Percentiles rank a stretch among this genome's conserved stretches.
Conservation (phyloP, 2,329 filamentous ascomycete species). For the Exserohilum turcica region DNA sequence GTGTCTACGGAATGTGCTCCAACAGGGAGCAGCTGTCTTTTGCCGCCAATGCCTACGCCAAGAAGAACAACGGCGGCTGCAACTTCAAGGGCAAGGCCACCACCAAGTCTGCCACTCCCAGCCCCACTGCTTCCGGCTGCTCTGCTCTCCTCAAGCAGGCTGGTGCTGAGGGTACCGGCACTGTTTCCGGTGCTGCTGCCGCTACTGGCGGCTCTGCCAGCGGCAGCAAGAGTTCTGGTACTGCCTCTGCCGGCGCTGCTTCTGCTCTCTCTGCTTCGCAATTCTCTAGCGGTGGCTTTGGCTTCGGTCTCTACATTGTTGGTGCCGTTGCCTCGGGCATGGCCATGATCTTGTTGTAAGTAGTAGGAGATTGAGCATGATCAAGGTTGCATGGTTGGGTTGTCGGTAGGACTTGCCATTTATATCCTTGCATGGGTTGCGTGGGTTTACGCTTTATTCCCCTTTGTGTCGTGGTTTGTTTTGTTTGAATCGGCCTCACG, state of each 20-base stretch:
- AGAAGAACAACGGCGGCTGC: slow-evolving; percentile 63
- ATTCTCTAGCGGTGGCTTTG: slow-evolving; percentile 53
- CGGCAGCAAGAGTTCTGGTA: slow-evolving; percentile 19
- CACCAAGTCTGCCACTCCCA: slow-evolving; percentile 56
- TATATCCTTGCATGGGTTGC: slow-evolving; percentile 15
- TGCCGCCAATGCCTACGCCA: slow-evolving; percentile 71
- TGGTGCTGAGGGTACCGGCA: slow-evolving; percentile 64
- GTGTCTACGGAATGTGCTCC: slow-evolving; percentile 78
- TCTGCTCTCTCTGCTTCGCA: slow-evolving; percentile 52
- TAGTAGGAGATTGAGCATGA: background rate
- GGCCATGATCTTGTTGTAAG: slow-evolving; percentile 61
- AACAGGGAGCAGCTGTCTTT: slow-evolving; percentile 72
- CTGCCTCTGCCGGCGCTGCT: slow-evolving; percentile 43
- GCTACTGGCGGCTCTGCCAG: slow-evolving; percentile 16
- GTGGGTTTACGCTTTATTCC: slow-evolving; percentile 16
- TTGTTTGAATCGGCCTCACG: background rate
- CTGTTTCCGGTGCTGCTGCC: slow-evolving; percentile 52
- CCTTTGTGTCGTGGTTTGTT: slow-evolving; percentile 10
- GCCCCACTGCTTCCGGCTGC: slow-evolving; percentile 60
- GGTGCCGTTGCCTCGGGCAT: slow-evolving; percentile 58
- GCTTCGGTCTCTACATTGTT: slow-evolving; percentile 57
- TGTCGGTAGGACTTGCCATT: slow-evolving; percentile 3
- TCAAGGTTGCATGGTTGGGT: background rate
- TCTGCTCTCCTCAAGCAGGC: slow-evolving; percentile 64
- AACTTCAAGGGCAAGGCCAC: slow-evolving; percentile 71